Conservation (phyloP, 208 protist species). For the Kentomonas sorsogonicus region DNA sequence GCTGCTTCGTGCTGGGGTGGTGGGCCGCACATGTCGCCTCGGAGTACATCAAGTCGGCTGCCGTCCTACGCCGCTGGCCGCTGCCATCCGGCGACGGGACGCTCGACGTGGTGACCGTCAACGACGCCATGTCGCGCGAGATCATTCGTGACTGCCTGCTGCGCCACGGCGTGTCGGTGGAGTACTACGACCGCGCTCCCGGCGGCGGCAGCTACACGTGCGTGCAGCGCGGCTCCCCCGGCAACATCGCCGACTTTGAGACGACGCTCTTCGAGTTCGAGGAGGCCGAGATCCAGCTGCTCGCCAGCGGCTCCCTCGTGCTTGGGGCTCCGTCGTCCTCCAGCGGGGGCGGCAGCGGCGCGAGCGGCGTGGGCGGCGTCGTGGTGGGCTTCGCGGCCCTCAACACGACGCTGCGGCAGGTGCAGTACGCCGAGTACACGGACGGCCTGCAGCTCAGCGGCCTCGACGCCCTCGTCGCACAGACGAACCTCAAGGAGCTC, state of each 20-base stretch:
- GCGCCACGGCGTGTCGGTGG: slow-evolving; percentile 62
- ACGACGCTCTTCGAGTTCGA: slow-evolving; percentile 83
- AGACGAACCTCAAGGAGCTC: slow-evolving; percentile 85
- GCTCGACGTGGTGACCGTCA: slow-evolving; percentile 68
- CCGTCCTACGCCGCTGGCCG: slow-evolving; percentile 72
- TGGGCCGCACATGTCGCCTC: slow-evolving; percentile 71
- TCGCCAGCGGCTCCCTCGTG: slow-evolving; percentile 63
- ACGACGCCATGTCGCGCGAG: slow-evolving; percentile 77
- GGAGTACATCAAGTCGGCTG: slow-evolving; percentile 85
- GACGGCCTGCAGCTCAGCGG: slow-evolving; percentile 68
- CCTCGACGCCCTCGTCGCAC: slow-evolving; percentile 70
- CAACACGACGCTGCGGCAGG: slow-evolving; percentile 80
- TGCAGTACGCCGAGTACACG: slow-evolving; percentile 70
- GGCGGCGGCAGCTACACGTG: slow-evolving; percentile 56
- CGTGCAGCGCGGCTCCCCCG: slow-evolving; percentile 81
- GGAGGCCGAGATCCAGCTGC: slow-evolving; percentile 82
- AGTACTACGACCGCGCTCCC: slow-evolving; percentile 65
- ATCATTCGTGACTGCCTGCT: slow-evolving; percentile 85
- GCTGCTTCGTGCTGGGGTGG: slow-evolving; percentile 73
- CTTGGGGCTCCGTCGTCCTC: too few species aligned
- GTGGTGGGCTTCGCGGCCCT: slow-evolving; percentile 68
- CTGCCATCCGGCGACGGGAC: slow-evolving; percentile 3
- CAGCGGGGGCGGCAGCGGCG: not conserved
- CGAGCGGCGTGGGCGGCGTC: slow-evolving; percentile 18
- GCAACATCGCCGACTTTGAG: slow-evolving; percentile 88